Percentiles rank a stretch among this genome's conserved stretches.
phyloP scores from a whole-genome alignment of 306 rosid species.

The Sphenostylis stenocarpa region DNA sequence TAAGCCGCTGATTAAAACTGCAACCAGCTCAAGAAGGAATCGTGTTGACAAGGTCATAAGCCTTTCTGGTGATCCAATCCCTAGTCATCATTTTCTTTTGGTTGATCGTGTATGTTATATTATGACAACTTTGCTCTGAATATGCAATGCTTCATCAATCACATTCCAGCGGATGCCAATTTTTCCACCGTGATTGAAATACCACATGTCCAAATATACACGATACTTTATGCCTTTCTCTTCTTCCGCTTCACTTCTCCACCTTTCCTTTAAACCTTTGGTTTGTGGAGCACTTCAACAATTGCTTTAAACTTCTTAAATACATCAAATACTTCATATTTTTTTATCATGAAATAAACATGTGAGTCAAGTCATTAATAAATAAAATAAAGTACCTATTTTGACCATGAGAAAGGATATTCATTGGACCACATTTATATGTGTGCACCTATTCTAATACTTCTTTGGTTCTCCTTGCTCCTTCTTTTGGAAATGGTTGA shows the following conservation, averaged over 20 bases:
- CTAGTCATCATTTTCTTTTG: conserved; percentile 9
- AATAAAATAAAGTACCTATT: too few relatives aligned
- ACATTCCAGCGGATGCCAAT: conserved; percentile 13
- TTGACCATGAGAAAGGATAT: too few relatives aligned
- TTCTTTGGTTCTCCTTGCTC: too few relatives aligned
- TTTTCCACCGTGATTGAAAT: background rate
- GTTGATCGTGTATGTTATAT: background rate
- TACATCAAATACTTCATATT: too few relatives aligned
- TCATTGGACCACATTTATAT: too few relatives aligned
- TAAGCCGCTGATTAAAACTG: background rate
- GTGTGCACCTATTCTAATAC: too few relatives aligned
- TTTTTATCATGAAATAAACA: too few relatives aligned
- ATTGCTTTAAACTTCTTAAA: too few relatives aligned
- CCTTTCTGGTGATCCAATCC: conserved; percentile 16
- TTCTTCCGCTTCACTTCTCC: conserved; percentile 60
- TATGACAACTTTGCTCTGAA: conserved; percentile 20
- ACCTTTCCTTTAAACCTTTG: conserved; percentile 56
- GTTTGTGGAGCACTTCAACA: conserved; percentile 72
- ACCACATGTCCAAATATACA: conserved; percentile 20
- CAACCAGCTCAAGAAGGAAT: conserved; percentile 19
- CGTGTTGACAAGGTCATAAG: background rate
- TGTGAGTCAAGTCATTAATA: too few relatives aligned
- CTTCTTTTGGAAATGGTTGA: too few relatives aligned
- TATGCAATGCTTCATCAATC: conserved; percentile 2
- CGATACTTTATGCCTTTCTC: conserved; percentile 39